Conservation (phyloP, 2,329 filamentous ascomycete genomes). For the Diaporthe aspalathi region DNA sequence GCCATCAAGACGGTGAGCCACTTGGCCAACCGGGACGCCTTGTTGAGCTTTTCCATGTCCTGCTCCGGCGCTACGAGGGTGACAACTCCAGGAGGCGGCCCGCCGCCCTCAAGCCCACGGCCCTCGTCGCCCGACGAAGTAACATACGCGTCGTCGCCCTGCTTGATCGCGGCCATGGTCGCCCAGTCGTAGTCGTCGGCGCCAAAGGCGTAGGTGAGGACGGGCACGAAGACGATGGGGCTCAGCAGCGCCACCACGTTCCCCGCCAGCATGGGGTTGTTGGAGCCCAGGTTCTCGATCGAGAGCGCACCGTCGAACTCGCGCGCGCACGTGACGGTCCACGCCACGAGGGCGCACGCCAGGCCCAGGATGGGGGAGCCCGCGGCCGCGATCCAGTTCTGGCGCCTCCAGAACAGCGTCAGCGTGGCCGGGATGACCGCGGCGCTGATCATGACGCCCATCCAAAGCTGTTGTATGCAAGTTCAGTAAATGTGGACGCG, state of each 20-base stretch:
- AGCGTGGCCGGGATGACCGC: conserved; percentile 86
- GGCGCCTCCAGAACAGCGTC: conserved; percentile 82
- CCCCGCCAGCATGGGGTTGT: conserved; percentile 87
- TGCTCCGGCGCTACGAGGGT: background rate
- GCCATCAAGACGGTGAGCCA: conserved; percentile 46
- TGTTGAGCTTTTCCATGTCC: conserved; percentile 50
- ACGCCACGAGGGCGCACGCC: conserved; percentile 75
- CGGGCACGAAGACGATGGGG: conserved; percentile 78
- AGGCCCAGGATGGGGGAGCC: conserved; percentile 75
- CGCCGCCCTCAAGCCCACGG: background rate
- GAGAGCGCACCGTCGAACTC: conserved; percentile 77
- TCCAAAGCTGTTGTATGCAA: conserved; percentile 66
- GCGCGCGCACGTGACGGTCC: conserved; percentile 80
- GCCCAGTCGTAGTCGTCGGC: conserved; percentile 86
- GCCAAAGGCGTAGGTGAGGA: conserved; percentile 79
- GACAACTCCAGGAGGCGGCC: background rate
- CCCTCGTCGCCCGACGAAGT: background rate
- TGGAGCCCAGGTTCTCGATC: conserved; percentile 72
- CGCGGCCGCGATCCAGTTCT: conserved; percentile 78
- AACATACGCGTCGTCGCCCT: background rate
- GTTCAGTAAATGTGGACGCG: background rate
- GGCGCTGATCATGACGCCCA: conserved; percentile 90
- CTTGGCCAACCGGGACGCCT: conserved; percentile 47
- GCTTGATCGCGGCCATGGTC: conserved; percentile 71
- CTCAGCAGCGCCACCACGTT: conserved; percentile 86